A percentile compares a stretch with the other conserved stretches of the same genome.
phyloP scores from a whole-genome alignment of 306 rosid genomes.

The Begonia peltatifolia region DNA sequence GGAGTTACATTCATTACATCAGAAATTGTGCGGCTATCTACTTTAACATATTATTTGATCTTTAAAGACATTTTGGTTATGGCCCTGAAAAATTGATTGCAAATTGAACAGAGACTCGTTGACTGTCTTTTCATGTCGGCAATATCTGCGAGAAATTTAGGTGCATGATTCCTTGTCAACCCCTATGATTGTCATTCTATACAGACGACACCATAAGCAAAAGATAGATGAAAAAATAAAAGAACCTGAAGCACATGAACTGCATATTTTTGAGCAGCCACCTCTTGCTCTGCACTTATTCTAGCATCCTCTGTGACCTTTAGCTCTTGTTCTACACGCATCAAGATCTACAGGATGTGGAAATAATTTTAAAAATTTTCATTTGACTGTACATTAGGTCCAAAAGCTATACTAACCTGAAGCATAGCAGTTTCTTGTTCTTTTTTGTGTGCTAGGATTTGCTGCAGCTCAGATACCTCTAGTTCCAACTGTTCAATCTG shows the following conservation, averaged over 20 bases:
- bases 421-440: conserved; percentile 86
- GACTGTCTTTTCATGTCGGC: too few relatives aligned
- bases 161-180: too few relatives aligned
- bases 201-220: conserved; percentile 4
- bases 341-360: conserved; percentile 33
- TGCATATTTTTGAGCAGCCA: conserved; percentile 56
- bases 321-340: conserved; percentile 74
- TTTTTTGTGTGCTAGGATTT: conserved; percentile 57
- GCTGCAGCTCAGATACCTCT: conserved; percentile 46
- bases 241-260: conserved; percentile 68
- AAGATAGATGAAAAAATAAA: conserved; percentile 8
- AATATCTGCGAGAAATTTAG: too few relatives aligned
- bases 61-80: neutral
- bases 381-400: conserved; percentile 1
- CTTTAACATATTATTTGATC: neutral
- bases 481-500: conserved; percentile 86
- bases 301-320: conserved; percentile 80
- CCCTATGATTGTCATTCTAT: neutral
- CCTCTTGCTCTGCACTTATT: conserved; percentile 66
- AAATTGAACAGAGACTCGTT: too few relatives aligned
- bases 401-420: conserved; percentile 39
- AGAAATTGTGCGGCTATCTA: neutral
- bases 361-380: neutral
- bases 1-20: neutral
- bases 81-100: too few relatives aligned